These are phyloP conservation scores for Apodospora peruviana DNA, from an alignment of 495 filamentous ascomycete species.

Conservation along the genomic window DNA sequence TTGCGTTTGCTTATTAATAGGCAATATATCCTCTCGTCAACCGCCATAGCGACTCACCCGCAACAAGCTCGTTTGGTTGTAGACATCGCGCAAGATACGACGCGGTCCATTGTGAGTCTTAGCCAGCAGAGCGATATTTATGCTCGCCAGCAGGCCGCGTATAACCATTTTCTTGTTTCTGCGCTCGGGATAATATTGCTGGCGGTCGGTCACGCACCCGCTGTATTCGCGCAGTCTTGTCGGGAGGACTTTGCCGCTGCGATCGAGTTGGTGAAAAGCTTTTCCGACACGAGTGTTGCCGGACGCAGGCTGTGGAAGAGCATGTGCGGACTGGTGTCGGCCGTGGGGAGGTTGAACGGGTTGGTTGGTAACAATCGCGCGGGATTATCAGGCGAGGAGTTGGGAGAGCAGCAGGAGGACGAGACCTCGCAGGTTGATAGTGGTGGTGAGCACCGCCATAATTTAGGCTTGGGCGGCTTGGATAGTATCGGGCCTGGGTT, in stretches of 20 bases:
- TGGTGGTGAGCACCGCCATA: not conserved
- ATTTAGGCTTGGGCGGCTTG: too few species aligned
- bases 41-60: not conserved
- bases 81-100: not conserved
- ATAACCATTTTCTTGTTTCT: not conserved
- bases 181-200: not conserved
- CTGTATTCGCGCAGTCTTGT: not conserved
- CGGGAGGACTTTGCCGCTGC: not conserved
- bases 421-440: not conserved
- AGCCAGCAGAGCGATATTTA: not conserved
- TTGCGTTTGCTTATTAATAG: not conserved
- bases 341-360: not conserved
- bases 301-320: slow-evolving; percentile 1
- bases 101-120: not conserved
- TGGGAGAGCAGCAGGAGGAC: not conserved
- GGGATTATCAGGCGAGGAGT: not conserved
- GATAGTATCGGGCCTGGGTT: not conserved
- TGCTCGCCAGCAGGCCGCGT: not conserved
- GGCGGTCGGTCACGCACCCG: not conserved
- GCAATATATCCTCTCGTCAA: not conserved
- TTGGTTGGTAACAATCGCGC: not conserved
- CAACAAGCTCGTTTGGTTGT: not conserved
- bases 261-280: not conserved
- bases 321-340: slow-evolving; percentile 2
- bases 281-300: not conserved